Evolutionary conservation across 768 basidiomycete genomes (phyloP).

Genomic region (Russula sp.): DNA sequence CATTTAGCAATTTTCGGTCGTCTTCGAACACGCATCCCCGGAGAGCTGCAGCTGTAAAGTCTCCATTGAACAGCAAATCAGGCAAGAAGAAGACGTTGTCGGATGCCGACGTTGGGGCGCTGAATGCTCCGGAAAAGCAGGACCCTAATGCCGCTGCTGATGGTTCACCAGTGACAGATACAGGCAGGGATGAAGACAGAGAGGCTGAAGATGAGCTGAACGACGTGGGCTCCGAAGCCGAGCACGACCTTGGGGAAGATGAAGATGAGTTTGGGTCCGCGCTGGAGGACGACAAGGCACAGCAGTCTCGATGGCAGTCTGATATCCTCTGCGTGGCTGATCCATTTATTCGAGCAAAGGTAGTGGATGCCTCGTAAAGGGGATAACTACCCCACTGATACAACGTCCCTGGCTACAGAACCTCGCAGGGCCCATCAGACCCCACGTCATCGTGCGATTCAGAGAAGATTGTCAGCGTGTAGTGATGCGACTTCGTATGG

Average conservation of each 20-base stretch:
- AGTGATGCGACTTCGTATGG: constrained; percentile 13
- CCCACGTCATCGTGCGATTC: constrained; percentile 11
- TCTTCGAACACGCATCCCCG: neutral
- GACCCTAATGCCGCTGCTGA: neutral
- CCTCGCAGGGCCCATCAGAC: constrained; percentile 18
- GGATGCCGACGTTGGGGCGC: neutral
- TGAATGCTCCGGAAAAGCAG: neutral
- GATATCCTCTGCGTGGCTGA: constrained; percentile 30
- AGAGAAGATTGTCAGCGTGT: constrained; percentile 20
- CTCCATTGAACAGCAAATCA: neutral
- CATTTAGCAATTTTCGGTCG: constrained; percentile 11
- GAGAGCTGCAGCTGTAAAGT: neutral
- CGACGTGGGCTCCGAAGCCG: neutral
- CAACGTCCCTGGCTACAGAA: constrained; percentile 20
- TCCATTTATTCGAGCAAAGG: constrained; percentile 37
- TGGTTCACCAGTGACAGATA: neutral
- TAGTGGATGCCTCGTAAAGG: constrained; percentile 11
- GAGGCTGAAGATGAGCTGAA: neutral
- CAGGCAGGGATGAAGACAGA: neutral
- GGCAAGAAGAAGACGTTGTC: neutral
- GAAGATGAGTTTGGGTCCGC: neutral
- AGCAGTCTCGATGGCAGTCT: constrained; percentile 11
- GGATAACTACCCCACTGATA: neutral
- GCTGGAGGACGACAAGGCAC: neutral
- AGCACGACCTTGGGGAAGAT: neutral